These are phyloP conservation scores for Nannizziopsis arthrosporioides DNA, from an alignment of 2,329 filamentous ascomycete genomes.

Conservation along the genomic window DNA sequence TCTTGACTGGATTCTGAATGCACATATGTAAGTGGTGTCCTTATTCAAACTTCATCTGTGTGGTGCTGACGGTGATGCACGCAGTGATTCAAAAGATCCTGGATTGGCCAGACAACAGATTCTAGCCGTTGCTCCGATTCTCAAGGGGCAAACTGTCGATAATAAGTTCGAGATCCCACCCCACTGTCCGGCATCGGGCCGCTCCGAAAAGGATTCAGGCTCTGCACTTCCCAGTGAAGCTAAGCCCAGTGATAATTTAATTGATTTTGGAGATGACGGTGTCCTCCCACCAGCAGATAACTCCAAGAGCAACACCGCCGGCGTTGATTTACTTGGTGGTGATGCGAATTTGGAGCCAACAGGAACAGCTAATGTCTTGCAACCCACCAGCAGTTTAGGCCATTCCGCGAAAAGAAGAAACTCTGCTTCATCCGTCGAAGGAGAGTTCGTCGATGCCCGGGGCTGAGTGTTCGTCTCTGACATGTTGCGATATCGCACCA, in stretches of 20 bases:
- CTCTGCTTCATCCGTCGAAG: slow-evolving; percentile 29
- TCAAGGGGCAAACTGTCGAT: slow-evolving; percentile 58
- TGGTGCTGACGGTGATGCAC: slow-evolving; percentile 2
- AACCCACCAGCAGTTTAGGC: slow-evolving; percentile 13
- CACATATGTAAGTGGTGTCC: slow-evolving; percentile 52
- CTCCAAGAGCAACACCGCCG: not conserved
- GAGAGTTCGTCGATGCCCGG: slow-evolving; percentile 36
- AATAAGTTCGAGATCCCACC: slow-evolving; percentile 48
- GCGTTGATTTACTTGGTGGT: slow-evolving; percentile 15
- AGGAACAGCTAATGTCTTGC: slow-evolving; percentile 3
- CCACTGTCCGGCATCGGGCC: slow-evolving; percentile 20
- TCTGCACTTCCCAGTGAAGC: not conserved
- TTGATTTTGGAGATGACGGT: slow-evolving; percentile 13
- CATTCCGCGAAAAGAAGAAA: slow-evolving; percentile 27
- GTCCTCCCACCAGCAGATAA: not conserved
- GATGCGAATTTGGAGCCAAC: slow-evolving; percentile 8
- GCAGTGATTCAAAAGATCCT: slow-evolving; percentile 52
- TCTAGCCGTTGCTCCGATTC: slow-evolving; percentile 69
- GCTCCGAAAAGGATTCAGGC: not conserved
- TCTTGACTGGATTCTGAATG: slow-evolving; percentile 16
- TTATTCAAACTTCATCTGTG: not conserved
- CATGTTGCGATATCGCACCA: not conserved
- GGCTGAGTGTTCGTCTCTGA: slow-evolving; percentile 14
- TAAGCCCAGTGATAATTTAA: slow-evolving; percentile 5
- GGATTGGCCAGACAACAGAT: slow-evolving; percentile 69